Base-by-base conservation (phyloP, 768 basidiomycete genomes). In the Clitopilus hobsonii region DNA sequence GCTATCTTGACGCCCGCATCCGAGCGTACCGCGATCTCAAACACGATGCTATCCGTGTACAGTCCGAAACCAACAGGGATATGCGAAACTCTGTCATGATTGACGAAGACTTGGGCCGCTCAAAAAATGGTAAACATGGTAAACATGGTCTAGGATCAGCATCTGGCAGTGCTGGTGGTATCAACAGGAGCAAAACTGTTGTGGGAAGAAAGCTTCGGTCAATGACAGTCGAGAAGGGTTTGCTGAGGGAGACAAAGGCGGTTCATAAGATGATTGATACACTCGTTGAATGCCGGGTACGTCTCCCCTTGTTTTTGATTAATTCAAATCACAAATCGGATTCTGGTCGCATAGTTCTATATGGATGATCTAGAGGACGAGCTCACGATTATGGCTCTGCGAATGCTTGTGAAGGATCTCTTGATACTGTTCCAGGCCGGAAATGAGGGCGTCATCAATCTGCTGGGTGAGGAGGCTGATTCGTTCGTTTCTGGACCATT, bases 391-490 rank as follows among this genome's bases (percentile, higher is more conserved):
- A 84, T 88, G 2, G 92, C 96, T 2, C 76, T 98, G 51, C 81
- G 91, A 38, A 92, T 99, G 89, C 79, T 98, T 25, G 91, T 97
- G 61, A 98, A 98, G 66, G 97, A 99, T 67, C 81, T 98, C 2
- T 80, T 98, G 52, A 91, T 98, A 53, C 77, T 98, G 16, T 98
- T 98, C 67, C 94, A 97, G 66, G 94, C 94, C 1, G 89, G 93
- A 38, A 99, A 99, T 61, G 97, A 99, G 65, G 97, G 95, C 36
- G 92, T 89, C 16, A 86, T 88, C 63, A 90, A 89, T 61, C 83
- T 89, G 29, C 74, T 90, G 45, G 94, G 85, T 81, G 71, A 72
- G 69, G 71, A 67, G 8, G 45, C 22, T 22, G 49, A 10, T 55
- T 60, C 45, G n/a, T n/a, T n/a, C n/a, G n/a, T n/a, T n/a, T n/a